Evolutionary conservation across 805 yeast species (phyloP).

Genomic region (Wickerhamiella lipophila): DNA sequence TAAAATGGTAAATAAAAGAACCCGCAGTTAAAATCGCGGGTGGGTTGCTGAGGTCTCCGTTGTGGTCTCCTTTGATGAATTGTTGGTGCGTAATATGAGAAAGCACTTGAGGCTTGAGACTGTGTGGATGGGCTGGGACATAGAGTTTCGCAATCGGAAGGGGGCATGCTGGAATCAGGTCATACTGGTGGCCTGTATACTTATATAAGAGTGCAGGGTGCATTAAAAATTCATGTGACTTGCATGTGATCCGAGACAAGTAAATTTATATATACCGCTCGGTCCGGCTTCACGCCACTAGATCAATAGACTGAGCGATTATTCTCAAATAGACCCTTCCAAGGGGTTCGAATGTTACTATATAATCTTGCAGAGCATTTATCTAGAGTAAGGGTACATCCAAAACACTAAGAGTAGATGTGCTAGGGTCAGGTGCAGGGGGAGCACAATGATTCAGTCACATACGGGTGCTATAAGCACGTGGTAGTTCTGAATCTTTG

Average conservation of each 20-base stretch:
- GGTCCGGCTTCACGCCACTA: too few species aligned
- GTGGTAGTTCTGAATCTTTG: too few species aligned
- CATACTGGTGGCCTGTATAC: neutral
- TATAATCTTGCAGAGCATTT: too few species aligned
- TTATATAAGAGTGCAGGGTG: neutral
- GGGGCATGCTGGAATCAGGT: neutral
- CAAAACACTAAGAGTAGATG: too few species aligned
- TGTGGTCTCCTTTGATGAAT: neutral
- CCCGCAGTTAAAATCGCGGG: neutral
- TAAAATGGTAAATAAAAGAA: neutral
- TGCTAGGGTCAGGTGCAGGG: too few species aligned
- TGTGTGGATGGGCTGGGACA: neutral
- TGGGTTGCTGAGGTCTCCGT: neutral
- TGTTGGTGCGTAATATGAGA: constrained; percentile 6
- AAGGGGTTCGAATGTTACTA: too few species aligned
- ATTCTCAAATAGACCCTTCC: too few species aligned
- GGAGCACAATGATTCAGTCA: too few species aligned
- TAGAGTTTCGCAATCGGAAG: constrained; percentile 3
- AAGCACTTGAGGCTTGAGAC: neutral
- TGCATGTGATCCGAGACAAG: neutral
- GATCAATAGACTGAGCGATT: too few species aligned
- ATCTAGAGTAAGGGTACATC: too few species aligned
- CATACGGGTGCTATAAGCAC: too few species aligned
- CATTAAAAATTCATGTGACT: neutral
- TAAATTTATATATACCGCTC: too few species aligned